A percentile compares a stretch with the other conserved stretches of the same genome.
Evolutionary conservation across 305 asterid genomes (phyloP).

Genomic region (Fraxinus greggii): DNA sequence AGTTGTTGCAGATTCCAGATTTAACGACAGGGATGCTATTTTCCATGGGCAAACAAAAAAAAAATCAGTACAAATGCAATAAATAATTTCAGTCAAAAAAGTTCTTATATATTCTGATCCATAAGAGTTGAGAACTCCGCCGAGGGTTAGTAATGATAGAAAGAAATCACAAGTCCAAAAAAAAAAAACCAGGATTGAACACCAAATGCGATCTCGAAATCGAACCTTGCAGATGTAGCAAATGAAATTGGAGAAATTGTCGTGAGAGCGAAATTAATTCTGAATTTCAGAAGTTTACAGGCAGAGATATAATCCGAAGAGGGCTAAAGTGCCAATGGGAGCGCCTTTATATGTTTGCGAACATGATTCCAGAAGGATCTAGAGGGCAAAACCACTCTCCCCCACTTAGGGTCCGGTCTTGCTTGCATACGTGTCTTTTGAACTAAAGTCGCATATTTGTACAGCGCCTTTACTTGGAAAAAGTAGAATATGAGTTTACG

Average conservation of each 20-base stretch:
- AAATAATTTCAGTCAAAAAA: conserved; percentile 7
- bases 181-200: not conserved
- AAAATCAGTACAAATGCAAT: not conserved
- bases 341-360: conserved; percentile 6
- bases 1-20: not conserved
- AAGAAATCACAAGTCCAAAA: not conserved
- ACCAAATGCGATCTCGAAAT: conserved; percentile 17
- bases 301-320: conserved; percentile 5
- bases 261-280: not conserved
- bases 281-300: conserved; percentile 15
- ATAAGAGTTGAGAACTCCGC: not conserved
- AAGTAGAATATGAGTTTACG: not conserved
- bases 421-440: not conserved
- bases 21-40: conserved; percentile 2
- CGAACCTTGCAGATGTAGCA: conserved; percentile 23
- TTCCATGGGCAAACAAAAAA: not conserved
- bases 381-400: too few relatives aligned
- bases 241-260: conserved; percentile 15
- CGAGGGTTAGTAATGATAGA: conserved; percentile 25
- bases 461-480: not conserved
- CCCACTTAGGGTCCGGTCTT: not conserved
- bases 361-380: conserved; percentile 21
- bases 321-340: not conserved
- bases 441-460: not conserved
- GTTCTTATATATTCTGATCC: conserved; percentile 1